Base-by-base conservation (phyloP, 1,284 basidiomycete genomes). In the Agroathelia rolfsii region DNA sequence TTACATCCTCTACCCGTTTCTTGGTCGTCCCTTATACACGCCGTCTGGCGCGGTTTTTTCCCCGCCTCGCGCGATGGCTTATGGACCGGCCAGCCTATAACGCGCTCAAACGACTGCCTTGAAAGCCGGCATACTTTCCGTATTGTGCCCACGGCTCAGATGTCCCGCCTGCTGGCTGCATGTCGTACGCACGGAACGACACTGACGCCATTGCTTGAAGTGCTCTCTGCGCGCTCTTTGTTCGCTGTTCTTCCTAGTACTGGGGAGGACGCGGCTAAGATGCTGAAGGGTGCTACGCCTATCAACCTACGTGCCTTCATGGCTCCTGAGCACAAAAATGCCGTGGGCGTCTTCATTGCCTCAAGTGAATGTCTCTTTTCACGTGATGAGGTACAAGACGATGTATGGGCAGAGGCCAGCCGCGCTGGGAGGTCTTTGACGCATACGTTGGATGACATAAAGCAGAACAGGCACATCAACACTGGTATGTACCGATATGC, bases 231-330 rank as follows among this genome's bases (percentile, higher is more conserved):
- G 4, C 22, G 20, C 6, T 33, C 37, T 2, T 20, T 39, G 1
- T 39, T 39, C 30, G 28, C 9, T 3, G 11, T 15, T 3, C 29
- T 39, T 16, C 34, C n/a, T n/a, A n/a, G n/a, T n/a, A n/a, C 33
- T 6, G 11, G n/a, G 14, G 35, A 36, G 18, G 34, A 31, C 15
- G 25, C 13, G 13, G 34, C 38, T 3, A 24, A 36, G 15, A n/a
- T 25, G 17, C 38, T 36, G n/a, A 14, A 9, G 10, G 17, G 29
- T 7, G 18, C 15, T 3, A 27, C 24, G 8, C 23, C 38, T 6
- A 25, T 36, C 27, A 34, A 29, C 19, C 24, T 33, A 5, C 34
- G 31, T 9, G 30, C 32, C n/a, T 39, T 36, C 28, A 36, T 39
- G 6, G 9, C 15, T n/a, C 20, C 19, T 25, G n/a, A 22, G n/a